phyloP scores from a whole-genome alignment of 2,329 filamentous ascomycete species.

The Trichoderma cornu-damae region DNA sequence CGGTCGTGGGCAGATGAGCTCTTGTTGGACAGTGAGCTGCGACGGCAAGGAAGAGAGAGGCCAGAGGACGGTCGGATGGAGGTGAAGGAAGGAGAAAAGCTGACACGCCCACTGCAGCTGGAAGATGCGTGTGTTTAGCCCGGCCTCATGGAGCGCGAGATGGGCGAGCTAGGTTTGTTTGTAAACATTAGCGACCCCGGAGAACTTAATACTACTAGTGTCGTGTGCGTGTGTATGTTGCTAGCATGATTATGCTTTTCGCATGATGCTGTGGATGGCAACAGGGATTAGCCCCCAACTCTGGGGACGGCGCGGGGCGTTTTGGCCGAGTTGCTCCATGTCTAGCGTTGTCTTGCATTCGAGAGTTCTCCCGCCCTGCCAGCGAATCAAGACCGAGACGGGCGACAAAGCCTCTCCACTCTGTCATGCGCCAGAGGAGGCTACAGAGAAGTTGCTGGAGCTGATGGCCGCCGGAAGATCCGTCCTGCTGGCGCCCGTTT shows the following conservation, averaged over 20 bases:
- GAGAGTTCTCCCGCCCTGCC: slow-evolving; percentile 9
- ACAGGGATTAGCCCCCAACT: slow-evolving; percentile 20
- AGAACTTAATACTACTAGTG: no score
- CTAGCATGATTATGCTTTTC: slow-evolving; percentile 16
- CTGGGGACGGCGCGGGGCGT: slow-evolving; percentile 19
- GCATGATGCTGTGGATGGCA: slow-evolving; percentile 10
- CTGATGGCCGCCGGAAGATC: slow-evolving; percentile 11
- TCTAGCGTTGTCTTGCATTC: slow-evolving; percentile 14
- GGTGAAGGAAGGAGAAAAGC: slow-evolving; percentile 24
- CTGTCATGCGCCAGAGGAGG: slow-evolving; percentile 6
- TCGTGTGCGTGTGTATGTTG: slow-evolving; percentile 17
- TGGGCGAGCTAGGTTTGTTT: slow-evolving; percentile 42
- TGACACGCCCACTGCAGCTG: slow-evolving; percentile 24
- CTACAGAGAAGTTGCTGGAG: slow-evolving; percentile 5
- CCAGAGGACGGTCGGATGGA: slow-evolving; percentile 29
- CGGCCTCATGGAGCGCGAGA: slow-evolving; percentile 47
- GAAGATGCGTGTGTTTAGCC: slow-evolving; percentile 34
- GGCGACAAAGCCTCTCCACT: slow-evolving; percentile 4
- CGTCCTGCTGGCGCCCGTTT: background rate
- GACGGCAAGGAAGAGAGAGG: slow-evolving; percentile 29
- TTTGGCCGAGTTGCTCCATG: slow-evolving; percentile 20
- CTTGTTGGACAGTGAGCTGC: slow-evolving; percentile 32
- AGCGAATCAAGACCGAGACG: background rate
- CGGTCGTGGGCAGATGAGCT: slow-evolving; percentile 51
- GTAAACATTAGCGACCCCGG: slow-evolving; percentile 13